A percentile compares a stretch with the other conserved stretches of the same genome.
phyloP scores from a whole-genome alignment of 1,284 basidiomycete species.

The Athelia sp. region DNA sequence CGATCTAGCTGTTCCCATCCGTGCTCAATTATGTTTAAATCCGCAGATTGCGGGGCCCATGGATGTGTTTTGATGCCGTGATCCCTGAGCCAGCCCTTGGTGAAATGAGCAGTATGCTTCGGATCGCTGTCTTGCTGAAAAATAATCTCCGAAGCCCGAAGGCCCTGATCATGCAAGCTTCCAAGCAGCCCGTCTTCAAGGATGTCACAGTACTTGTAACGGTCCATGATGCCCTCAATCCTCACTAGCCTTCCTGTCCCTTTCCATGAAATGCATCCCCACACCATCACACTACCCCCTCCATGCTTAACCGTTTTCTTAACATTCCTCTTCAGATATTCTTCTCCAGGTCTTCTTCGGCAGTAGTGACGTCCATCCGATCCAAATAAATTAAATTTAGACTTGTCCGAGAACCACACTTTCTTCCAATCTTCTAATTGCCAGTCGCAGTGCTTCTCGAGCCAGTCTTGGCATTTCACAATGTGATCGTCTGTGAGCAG shows the following conservation, averaged over 20 bases:
- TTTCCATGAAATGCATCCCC: neutral
- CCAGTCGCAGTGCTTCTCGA: neutral
- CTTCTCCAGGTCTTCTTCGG: conserved; percentile 4
- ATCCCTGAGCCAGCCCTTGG: conserved; percentile 18
- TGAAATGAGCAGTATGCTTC: conserved; percentile 20
- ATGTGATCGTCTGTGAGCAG: neutral
- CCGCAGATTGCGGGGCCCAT: conserved; percentile 24
- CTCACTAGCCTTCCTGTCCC: neutral
- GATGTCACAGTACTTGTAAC: neutral
- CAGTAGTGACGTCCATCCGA: conserved; percentile 8
- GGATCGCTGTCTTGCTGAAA: conserved; percentile 28
- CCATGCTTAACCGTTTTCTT: neutral
- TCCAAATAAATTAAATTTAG: conserved; percentile 7
- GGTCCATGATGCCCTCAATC: neutral
- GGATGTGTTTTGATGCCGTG: conserved; percentile 18
- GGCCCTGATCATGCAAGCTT: neutral
- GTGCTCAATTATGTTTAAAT: conserved; percentile 28
- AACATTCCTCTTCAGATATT: neutral
- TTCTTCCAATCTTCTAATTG: neutral
- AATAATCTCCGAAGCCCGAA: conserved; percentile 3
- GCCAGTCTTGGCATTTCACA: neutral
- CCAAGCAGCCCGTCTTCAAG: conserved; percentile 1
- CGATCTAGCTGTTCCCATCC: conserved; percentile 21
- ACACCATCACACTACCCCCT: conserved; percentile 1
- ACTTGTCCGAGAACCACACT: conserved; percentile 9